Conservation (phyloP, 805 yeast genomes). For the Torulaspora maleeae region DNA sequence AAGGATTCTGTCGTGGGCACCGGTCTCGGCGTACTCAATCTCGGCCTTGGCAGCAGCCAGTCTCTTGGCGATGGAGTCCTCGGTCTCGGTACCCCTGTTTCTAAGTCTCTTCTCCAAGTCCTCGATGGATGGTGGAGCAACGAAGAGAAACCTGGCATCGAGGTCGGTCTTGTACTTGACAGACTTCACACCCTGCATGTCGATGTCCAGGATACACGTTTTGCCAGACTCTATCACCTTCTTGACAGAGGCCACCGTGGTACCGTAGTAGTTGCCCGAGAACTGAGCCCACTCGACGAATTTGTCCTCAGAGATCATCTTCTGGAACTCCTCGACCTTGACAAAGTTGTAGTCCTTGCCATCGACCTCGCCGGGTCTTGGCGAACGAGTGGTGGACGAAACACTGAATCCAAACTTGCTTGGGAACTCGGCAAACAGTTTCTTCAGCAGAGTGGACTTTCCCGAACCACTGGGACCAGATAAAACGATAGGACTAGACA, state of each 20-base stretch:
- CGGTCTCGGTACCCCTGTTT: slow-evolving; percentile 93
- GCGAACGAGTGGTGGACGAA: slow-evolving; percentile 80
- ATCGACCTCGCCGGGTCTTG: slow-evolving; percentile 86
- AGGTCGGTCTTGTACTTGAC: slow-evolving; percentile 71
- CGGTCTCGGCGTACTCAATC: slow-evolving; percentile 81
- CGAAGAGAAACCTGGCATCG: slow-evolving; percentile 78
- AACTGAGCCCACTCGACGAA: slow-evolving; percentile 98
- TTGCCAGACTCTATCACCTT: slow-evolving; percentile 51
- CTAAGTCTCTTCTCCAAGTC: slow-evolving; percentile 67
- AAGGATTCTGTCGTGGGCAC: slow-evolving; percentile 85
- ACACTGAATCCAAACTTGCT: slow-evolving; percentile 88
- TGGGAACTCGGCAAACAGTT: slow-evolving; percentile 86
- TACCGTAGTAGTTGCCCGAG: slow-evolving; percentile 96
- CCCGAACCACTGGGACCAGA: slow-evolving; percentile 98
- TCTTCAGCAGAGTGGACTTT: slow-evolving; percentile 87
- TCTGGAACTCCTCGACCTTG: slow-evolving; percentile 73
- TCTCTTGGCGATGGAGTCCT: slow-evolving; percentile 78
- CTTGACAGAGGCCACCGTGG: slow-evolving; percentile 79
- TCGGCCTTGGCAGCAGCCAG: slow-evolving; percentile 83
- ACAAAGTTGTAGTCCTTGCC: slow-evolving; percentile 89
- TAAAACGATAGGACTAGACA: slow-evolving; percentile 79
- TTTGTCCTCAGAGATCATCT: slow-evolving; percentile 63
- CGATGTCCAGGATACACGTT: slow-evolving; percentile 91
- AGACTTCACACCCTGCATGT: slow-evolving; percentile 97
- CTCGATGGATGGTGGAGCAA: slow-evolving; percentile 91